These are phyloP conservation scores for Pythium insidiosum DNA, from an alignment of 352 stramenopile species.

Conservation along the genomic window DNA sequence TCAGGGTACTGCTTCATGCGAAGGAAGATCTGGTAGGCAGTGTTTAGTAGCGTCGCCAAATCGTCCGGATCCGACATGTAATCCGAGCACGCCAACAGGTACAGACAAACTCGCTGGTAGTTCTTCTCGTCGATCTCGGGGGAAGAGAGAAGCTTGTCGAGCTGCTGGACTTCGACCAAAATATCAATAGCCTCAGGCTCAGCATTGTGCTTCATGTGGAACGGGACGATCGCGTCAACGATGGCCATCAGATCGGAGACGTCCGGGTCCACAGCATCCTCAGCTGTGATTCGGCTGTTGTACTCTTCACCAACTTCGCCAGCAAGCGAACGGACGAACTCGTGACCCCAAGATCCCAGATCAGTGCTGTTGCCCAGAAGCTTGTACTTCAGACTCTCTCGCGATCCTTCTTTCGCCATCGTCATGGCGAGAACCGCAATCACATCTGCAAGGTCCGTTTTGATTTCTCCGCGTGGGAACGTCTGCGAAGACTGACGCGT, in stretches of 20 bases:
- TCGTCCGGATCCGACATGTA: slow-evolving; percentile 99
- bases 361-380: slow-evolving; percentile 86
- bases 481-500: slow-evolving; percentile 7
- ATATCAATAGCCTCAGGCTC: slow-evolving; percentile 99
- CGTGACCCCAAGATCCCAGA: slow-evolving; percentile 96
- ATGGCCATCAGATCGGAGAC: slow-evolving; percentile 91
- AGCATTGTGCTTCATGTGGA: slow-evolving; percentile 99
- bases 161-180: slow-evolving; percentile 97
- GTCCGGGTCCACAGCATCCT: slow-evolving; percentile 50
- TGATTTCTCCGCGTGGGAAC: slow-evolving; percentile 44
- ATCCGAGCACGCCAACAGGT: slow-evolving; percentile 96
- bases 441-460: slow-evolving; percentile 83
- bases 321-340: slow-evolving; percentile 96
- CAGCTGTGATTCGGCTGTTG: slow-evolving; percentile 60
- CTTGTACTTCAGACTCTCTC: slow-evolving; percentile 88
- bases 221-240: slow-evolving; percentile 98
- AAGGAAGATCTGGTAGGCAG: slow-evolving; percentile 94
- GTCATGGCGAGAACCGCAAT: slow-evolving; percentile 97
- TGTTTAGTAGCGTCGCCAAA: slow-evolving; percentile 86
- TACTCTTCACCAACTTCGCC: slow-evolving; percentile 96
- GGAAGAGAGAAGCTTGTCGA: slow-evolving; percentile 91
- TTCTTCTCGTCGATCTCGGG: slow-evolving; percentile 97
- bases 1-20: slow-evolving; percentile 93
- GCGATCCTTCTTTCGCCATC: slow-evolving; percentile 92
- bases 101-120: slow-evolving; percentile 97